phyloP scores from a whole-genome alignment of 2,329 filamentous ascomycete genomes.

The Pyrenophora tritici-repentis region DNA sequence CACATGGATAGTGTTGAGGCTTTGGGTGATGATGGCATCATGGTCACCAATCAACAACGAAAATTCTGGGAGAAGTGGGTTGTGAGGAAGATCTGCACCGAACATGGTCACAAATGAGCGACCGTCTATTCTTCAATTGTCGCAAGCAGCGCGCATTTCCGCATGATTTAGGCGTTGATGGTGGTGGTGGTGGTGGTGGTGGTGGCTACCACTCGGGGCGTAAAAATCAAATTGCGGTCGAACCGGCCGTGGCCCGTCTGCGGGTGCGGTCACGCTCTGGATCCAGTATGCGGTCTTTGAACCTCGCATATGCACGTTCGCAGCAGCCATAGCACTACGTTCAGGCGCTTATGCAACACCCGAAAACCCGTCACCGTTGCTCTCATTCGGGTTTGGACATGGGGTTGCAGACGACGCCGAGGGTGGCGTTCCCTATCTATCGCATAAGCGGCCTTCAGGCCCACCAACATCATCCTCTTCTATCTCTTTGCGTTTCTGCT shows the following conservation, averaged over 20 bases:
- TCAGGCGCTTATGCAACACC: slow-evolving; percentile 30
- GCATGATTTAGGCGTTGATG: slow-evolving; percentile 2
- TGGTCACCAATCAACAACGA: slow-evolving; percentile 55
- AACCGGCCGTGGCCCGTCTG: slow-evolving; percentile 4
- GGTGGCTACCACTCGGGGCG: background rate
- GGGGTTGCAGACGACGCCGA: background rate
- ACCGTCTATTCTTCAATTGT: background rate
- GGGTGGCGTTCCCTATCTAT: background rate
- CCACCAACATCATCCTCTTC: too few relatives aligned
- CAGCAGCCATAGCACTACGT: slow-evolving; percentile 18
- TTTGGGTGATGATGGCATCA: slow-evolving; percentile 55
- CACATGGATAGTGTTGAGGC: slow-evolving; percentile 51
- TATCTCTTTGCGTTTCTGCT: too few relatives aligned
- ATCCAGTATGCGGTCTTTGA: slow-evolving; percentile 17
- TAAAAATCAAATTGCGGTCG: slow-evolving; percentile 6
- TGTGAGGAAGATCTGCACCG: slow-evolving; percentile 51
- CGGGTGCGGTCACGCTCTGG: slow-evolving; percentile 18
- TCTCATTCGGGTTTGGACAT: slow-evolving; percentile 15
- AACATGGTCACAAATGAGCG: slow-evolving; percentile 47
- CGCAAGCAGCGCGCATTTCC: background rate
- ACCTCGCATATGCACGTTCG: slow-evolving; percentile 20
- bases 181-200: slow-evolving; percentile 6
- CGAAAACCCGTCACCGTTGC: slow-evolving; percentile 12
- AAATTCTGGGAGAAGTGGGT: slow-evolving; percentile 64
- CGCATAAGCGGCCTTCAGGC: background rate